Evolutionary conservation across 345 rosid genomes (phyloP).

Genomic region (Populus nigra): DNA sequence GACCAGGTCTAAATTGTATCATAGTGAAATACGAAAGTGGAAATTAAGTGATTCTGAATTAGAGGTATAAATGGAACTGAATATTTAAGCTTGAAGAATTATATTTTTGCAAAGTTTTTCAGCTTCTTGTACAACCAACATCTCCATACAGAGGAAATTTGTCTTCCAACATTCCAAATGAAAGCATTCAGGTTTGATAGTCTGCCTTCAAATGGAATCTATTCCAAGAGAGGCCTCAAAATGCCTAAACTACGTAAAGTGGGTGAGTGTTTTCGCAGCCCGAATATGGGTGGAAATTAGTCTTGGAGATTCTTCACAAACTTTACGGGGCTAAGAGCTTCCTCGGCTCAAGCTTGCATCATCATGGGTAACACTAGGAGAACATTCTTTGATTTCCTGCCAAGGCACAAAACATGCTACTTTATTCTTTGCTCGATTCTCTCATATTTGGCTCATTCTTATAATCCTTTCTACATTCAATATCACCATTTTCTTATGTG

Average conservation of each 20-base stretch:
- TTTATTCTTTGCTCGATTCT: slow-evolving; percentile 37
- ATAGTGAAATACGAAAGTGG: background rate
- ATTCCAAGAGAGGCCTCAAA: too few species aligned
- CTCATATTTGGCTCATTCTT: background rate
- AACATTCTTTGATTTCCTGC: slow-evolving; percentile 29
- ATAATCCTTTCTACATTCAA: slow-evolving; percentile 2
- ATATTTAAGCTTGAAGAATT: too few species aligned
- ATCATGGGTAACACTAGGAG: background rate
- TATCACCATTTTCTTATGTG: background rate
- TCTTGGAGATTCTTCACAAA: background rate
- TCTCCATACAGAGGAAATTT: background rate
- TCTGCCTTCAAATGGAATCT: background rate
- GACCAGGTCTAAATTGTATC: background rate
- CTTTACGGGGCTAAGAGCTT: background rate
- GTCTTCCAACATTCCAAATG: background rate
- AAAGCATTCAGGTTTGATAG: background rate
- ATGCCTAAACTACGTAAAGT: background rate
- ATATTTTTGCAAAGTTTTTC: background rate
- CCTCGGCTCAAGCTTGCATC: background rate
- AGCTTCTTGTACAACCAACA: background rate
- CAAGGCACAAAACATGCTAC: slow-evolving; percentile 11
- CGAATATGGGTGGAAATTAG: background rate
- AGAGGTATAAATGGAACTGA: too few species aligned
- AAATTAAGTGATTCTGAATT: background rate
- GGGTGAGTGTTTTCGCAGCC: too few species aligned